Base-by-base conservation (phyloP, 148 eudicot species). In the Rhododendron ovatum region DNA sequence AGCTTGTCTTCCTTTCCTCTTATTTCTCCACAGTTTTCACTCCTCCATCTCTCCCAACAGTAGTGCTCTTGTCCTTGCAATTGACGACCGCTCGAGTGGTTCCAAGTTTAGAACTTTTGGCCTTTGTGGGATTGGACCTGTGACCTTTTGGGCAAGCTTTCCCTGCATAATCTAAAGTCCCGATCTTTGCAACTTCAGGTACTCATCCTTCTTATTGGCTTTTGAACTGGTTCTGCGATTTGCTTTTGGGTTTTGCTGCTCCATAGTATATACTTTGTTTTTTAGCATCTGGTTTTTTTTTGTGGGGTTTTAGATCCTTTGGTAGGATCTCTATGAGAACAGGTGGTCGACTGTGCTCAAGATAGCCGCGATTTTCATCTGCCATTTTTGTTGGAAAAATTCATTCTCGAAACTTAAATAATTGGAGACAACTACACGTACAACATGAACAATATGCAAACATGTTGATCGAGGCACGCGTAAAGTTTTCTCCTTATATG, bases 311-410 rank as follows among this genome's bases (percentile, higher is more conserved):
- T 87, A 83, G 92, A 86, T 85, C 88, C 69, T n/a, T 88, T 51
- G 88, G 84, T 86, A 84, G 93, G 91, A 83, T 92, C 88, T 90
- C 30, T 74, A 84, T 89, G 78, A 67, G 84, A 65, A 85, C 84
- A 82, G 77, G 87, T 86, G 91, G 82, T 86, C 86, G 45, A 41
- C 45, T 88, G 87, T 89, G 86, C 84, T 92, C 90, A 90, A 88
- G 94, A 88, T 93, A 90, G 92, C 93, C 86, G 80, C 92, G 89
- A 87, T 88, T 92, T 89, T 89, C 87, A 86, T 55, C 20, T 24
- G 61, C 61, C 61, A 15, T 18, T 55, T 55, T 55, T 55, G 61
- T 55, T 0, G 61, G 24, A 17, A 55, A 55, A 55, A 3, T 55
- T 18, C 22, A 1, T 55, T 55, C 61, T 55, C 3, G 24, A 4